Base-by-base conservation (phyloP, 345 rosid genomes). In the Gynandropsis gynandra region DNA sequence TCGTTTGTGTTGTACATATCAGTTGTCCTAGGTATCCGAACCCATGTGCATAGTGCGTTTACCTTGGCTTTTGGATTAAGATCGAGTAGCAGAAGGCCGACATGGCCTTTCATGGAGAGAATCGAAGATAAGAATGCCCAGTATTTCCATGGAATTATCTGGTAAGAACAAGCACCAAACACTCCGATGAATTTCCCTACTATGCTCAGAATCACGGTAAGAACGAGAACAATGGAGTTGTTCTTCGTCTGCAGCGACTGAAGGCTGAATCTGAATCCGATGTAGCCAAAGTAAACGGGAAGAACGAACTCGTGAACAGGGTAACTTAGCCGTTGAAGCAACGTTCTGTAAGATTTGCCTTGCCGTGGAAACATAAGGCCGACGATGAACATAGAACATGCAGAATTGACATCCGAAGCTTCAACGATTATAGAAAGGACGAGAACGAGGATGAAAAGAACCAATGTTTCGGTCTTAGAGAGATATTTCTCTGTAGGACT, bases 351-450 rank as follows among this genome's bases (percentile, higher is more conserved):
- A 0, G 87, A 74, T 54, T 87, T 87, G 19, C 98, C 96, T 62
- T 80, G 83, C 52, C 92, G 63, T 1, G 98, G 98, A 71, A 84
- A 84, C 79, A 77, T 46, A 59, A 87, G 42, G 14, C 98, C 98
- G 2, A 82, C 50, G 40, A 82, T 19, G 65, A 81, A 90, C 45
- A 72, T 74, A 24, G 75, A 47, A 16, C 81, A 47, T 1, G 75
- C 50, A 39, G 82, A 72, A 45, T 67, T 83, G 10, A 47, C 71
- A 1, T 76, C 77, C 7, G 50, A 43, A 15, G 55, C 34, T 66
- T 90, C 96, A 9, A 65, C 65, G 7, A 71, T 8, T 15, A 71
- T 44, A 1, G 81, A 68, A 5, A 77, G 40, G 16, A 59, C 32
- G 4, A 78, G 52, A n/a, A 82, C 41, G 13, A 81, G 69, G 4